A percentile compares a stretch with the other conserved stretches of the same genome.
phyloP scores from a whole-genome alignment of 495 filamentous ascomycete genomes.

The Penicillium odoratum region DNA sequence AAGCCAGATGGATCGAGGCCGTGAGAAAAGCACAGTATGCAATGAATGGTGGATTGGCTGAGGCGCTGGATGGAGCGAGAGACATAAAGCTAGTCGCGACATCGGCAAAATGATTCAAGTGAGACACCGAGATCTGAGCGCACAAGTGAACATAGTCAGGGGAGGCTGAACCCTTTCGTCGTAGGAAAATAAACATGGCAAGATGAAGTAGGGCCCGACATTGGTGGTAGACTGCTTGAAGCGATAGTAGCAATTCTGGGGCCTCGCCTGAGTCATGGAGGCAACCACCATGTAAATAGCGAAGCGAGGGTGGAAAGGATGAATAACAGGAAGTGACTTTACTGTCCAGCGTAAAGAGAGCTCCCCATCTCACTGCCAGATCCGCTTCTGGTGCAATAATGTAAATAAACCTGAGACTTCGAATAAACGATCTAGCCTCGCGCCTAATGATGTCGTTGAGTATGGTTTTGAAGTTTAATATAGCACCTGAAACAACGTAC shows the following conservation, averaged over 20 bases:
- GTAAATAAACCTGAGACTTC: too few relatives aligned
- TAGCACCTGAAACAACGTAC: neutral
- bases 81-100: neutral
- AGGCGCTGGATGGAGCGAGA: neutral
- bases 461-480: too few relatives aligned
- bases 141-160: too few relatives aligned
- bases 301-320: too few relatives aligned
- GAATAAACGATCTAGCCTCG: too few relatives aligned
- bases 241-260: neutral
- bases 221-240: neutral
- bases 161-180: too few relatives aligned
- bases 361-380: too few relatives aligned
- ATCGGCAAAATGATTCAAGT: neutral
- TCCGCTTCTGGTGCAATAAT: too few relatives aligned
- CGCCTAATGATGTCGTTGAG: too few relatives aligned
- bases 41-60: neutral
- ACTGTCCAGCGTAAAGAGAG: too few relatives aligned
- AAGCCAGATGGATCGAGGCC: neutral
- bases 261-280: neutral
- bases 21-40: neutral
- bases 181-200: conserved; percentile 1
- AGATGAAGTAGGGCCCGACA: neutral
- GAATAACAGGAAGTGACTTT: too few relatives aligned
- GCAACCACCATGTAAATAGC: neutral
- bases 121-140: too few relatives aligned